phyloP scores from a whole-genome alignment of 139 green algal species.

The Raphidocelis subcapitata region DNA sequence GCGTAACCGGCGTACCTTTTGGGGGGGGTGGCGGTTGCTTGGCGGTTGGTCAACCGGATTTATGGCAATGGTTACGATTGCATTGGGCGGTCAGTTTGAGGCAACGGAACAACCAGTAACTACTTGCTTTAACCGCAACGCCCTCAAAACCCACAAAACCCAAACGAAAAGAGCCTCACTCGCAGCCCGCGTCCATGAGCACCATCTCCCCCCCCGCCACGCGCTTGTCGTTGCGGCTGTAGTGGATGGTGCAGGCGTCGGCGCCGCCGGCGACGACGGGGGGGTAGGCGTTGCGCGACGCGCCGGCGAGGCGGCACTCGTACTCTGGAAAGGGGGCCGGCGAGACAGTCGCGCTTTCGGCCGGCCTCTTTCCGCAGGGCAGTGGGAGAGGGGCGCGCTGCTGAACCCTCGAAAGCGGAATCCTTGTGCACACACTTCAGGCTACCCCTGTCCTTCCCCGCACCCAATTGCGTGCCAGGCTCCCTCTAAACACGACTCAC shows the following conservation, averaged over 20 bases:
- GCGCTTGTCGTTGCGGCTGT: conserved; percentile 81
- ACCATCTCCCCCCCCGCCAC: conserved; percentile 63
- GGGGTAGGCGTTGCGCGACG: conserved; percentile 74
- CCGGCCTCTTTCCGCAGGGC: not conserved
- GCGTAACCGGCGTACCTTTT: conserved; percentile 68
- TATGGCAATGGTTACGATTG: too few relatives aligned
- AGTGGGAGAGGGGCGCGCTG: not conserved
- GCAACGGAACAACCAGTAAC: too few relatives aligned
- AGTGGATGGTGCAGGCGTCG: conserved; percentile 86
- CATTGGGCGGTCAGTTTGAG: too few relatives aligned
- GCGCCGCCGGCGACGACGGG: conserved; percentile 66
- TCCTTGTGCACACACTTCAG: not conserved
- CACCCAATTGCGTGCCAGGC: too few relatives aligned
- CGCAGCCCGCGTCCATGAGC: conserved; percentile 92
- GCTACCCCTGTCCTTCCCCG: not conserved
- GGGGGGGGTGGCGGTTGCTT: too few relatives aligned
- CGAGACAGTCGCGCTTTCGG: too few relatives aligned
- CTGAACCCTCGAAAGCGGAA: conserved; percentile 56
- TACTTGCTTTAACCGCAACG: too few relatives aligned
- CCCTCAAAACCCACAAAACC: too few relatives aligned
- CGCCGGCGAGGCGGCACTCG: conserved; percentile 40
- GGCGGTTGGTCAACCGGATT: too few relatives aligned
- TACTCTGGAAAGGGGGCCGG: not conserved
- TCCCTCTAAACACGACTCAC: conserved; percentile 5
- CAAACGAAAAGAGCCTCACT: too few relatives aligned